These are phyloP conservation scores for Naumovozyma baii DNA, from an alignment of 805 yeast species.

Conservation along the genomic window DNA sequence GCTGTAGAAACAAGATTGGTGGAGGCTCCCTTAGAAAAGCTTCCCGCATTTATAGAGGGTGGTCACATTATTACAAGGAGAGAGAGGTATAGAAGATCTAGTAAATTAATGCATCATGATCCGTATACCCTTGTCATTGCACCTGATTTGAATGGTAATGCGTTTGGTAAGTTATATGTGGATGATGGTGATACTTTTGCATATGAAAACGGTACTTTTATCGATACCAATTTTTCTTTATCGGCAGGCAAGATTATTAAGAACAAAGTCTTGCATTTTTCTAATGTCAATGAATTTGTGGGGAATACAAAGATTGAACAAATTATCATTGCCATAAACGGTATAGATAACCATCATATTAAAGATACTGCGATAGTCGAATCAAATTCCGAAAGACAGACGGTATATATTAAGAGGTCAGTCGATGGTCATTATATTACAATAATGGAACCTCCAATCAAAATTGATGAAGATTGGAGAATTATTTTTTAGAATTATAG, in stretches of 20 bases:
- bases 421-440: constrained; percentile 14
- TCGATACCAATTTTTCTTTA: constrained; percentile 36
- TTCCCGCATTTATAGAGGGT: constrained; percentile 70
- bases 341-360: constrained; percentile 1
- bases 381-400: constrained; percentile 35
- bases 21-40: constrained; percentile 43
- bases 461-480: constrained; percentile 40
- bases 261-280: constrained; percentile 22
- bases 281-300: constrained; percentile 17
- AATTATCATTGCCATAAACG: constrained; percentile 40
- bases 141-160: constrained; percentile 38
- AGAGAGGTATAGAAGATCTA: constrained; percentile 70
- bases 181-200: constrained; percentile 79
- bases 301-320: constrained; percentile 43
- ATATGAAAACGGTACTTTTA: constrained; percentile 42
- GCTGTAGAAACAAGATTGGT: constrained; percentile 20
- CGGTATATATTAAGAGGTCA: constrained; percentile 19
- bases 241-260: constrained; percentile 26
- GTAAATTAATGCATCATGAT: constrained; percentile 64
- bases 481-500: constrained; percentile 30
- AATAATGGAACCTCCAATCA: constrained; percentile 44
- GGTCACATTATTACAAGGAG: constrained; percentile 64
- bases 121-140: constrained; percentile 73
- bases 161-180: constrained; percentile 54
- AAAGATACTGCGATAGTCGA: constrained; percentile 18